Evolutionary conservation across 1,284 basidiomycete species (phyloP).

Genomic region (Ganoderma sinense): DNA sequence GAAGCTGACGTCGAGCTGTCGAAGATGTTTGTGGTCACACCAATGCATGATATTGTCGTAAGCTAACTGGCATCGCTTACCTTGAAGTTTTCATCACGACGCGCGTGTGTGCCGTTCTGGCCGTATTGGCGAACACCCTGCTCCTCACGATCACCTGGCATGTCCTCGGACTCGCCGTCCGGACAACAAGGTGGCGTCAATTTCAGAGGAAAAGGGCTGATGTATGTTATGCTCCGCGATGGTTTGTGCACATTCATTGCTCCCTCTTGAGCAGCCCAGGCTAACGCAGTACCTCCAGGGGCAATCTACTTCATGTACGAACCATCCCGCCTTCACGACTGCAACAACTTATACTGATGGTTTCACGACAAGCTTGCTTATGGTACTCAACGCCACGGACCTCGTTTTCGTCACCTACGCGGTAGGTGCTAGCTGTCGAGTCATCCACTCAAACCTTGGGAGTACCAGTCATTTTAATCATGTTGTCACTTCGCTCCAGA

Average conservation of each 20-base stretch:
- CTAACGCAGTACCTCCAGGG: neutral
- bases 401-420: neutral
- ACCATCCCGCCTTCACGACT: neutral
- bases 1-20: neutral
- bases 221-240: neutral
- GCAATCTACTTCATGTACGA: neutral
- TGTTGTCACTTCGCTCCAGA: neutral
- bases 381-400: neutral
- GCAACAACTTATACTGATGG: neutral
- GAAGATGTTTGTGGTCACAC: neutral
- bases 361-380: neutral
- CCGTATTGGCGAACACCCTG: neutral
- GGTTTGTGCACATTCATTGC: neutral
- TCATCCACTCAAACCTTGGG: neutral
- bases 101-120: neutral
- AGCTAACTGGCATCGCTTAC: neutral
- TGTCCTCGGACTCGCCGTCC: neutral
- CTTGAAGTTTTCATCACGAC: neutral
- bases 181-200: neutral
- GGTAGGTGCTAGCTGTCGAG: neutral
- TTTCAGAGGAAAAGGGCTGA: neutral
- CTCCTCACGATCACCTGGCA: slow-evolving; percentile 1
- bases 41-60: neutral
- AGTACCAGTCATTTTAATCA: neutral
- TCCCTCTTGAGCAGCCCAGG: neutral